A percentile compares a stretch with the other conserved stretches of the same genome.
Conservation (phyloP, 306 rosid species). For the Rosa lucieae region DNA sequence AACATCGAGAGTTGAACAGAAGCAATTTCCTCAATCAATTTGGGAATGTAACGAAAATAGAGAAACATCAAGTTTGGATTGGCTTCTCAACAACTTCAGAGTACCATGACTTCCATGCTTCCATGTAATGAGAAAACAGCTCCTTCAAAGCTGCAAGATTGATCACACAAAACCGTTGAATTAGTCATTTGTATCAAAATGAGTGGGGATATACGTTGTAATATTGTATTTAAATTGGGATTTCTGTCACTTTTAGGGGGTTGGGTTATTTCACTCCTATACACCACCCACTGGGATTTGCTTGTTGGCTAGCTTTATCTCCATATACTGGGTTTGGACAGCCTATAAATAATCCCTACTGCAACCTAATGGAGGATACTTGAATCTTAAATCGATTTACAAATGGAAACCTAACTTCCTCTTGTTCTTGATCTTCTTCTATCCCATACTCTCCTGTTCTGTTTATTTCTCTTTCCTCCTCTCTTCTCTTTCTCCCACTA, state of each 20-base stretch:
- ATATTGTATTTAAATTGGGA: background rate
- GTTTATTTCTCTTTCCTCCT: slow-evolving; percentile 5
- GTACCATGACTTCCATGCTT: slow-evolving; percentile 91
- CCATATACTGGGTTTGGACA: background rate
- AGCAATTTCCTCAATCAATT: slow-evolving; percentile 14
- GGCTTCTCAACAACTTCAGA: slow-evolving; percentile 69
- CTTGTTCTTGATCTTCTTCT: background rate
- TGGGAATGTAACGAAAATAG: background rate
- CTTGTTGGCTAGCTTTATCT: background rate
- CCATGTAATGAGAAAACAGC: slow-evolving; percentile 80
- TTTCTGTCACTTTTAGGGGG: background rate
- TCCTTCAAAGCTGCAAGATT: slow-evolving; percentile 68
- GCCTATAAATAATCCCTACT: background rate
- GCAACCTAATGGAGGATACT: slow-evolving; percentile 5
- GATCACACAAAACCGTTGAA: slow-evolving; percentile 11
- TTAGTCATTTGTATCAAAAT: background rate
- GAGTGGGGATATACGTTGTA: background rate
- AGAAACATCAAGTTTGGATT: slow-evolving; percentile 41
- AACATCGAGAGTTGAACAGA: slow-evolving; percentile 6
- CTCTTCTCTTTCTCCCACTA: slow-evolving; percentile 1
- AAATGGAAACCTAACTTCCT: background rate
- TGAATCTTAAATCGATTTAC: background rate
- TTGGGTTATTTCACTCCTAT: background rate
- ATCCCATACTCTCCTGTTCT: slow-evolving; percentile 6
- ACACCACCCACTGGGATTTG: background rate